Conservation (phyloP, 257 asterid genomes). For the Fraxinus americana region DNA sequence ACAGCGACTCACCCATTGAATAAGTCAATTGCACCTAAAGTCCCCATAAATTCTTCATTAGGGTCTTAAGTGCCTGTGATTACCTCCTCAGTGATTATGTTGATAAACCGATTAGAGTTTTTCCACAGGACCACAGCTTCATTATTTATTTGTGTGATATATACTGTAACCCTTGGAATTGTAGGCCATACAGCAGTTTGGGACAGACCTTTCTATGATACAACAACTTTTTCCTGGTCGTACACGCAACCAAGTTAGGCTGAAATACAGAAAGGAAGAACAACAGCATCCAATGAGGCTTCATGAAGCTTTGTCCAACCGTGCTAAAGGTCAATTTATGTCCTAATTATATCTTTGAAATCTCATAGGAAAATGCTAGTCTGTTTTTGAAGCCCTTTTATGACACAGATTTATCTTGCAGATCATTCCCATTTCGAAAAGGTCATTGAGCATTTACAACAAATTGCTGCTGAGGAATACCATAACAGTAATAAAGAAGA, state of each 20-base stretch:
- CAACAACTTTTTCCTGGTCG: constrained; percentile 84
- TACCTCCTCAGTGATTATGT: no score
- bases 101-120: neutral
- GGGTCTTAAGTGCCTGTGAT: no score
- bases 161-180: neutral
- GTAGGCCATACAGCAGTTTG: constrained; percentile 81
- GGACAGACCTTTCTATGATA: constrained; percentile 85
- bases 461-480: constrained; percentile 56
- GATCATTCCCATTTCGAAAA: constrained; percentile 60
- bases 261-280: constrained; percentile 87
- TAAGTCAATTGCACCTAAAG: neutral
- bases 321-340: constrained; percentile 52
- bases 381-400: neutral
- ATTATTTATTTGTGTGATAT: neutral
- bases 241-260: constrained; percentile 63
- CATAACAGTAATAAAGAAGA: constrained; percentile 40
- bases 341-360: neutral
- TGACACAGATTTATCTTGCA: constrained; percentile 38
- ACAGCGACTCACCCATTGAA: neutral
- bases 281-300: constrained; percentile 69
- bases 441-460: constrained; percentile 54
- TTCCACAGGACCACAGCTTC: neutral
- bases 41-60: constrained; percentile 5
- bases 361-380: neutral
- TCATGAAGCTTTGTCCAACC: constrained; percentile 72